Evolutionary conservation across 805 yeast genomes (phyloP).

Genomic region (Priceomyces haplophilus): DNA sequence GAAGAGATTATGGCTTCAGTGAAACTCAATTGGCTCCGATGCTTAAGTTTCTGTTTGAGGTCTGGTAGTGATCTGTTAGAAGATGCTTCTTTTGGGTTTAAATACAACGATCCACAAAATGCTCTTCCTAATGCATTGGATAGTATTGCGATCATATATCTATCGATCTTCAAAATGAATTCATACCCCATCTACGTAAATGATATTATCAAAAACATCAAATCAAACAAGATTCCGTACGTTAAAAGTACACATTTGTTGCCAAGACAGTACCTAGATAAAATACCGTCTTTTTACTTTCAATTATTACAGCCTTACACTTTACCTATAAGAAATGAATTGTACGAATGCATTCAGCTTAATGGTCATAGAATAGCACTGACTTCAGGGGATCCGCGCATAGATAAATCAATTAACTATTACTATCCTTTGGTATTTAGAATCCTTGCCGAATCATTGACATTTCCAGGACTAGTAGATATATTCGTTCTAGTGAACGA

Average conservation of each 20-base stretch:
- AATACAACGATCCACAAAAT: constrained; percentile 8
- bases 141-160: constrained; percentile 42
- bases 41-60: constrained; percentile 13
- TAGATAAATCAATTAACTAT: constrained; percentile 19
- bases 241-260: constrained; percentile 37
- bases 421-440: constrained; percentile 40
- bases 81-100: constrained; percentile 6
- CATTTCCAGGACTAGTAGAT: constrained; percentile 50
- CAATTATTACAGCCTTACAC: constrained; percentile 37
- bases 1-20: constrained; percentile 20
- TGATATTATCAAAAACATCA: constrained; percentile 45
- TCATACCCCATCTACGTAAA: constrained; percentile 47
- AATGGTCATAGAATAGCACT: constrained; percentile 9
- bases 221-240: constrained; percentile 48
- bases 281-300: constrained; percentile 38
- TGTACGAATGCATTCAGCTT: constrained; percentile 22
- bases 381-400: neutral
- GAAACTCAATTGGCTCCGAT: constrained; percentile 32
- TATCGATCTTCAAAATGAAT: constrained; percentile 47
- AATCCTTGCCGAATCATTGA: constrained; percentile 38
- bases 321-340: constrained; percentile 38
- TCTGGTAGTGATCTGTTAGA: constrained; percentile 3
- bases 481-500: constrained; percentile 35
- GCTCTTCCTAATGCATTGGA: constrained; percentile 27
- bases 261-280: constrained; percentile 35